Evolutionary conservation across 1,284 basidiomycete species (phyloP).

Genomic region (Wallemia hederae): DNA sequence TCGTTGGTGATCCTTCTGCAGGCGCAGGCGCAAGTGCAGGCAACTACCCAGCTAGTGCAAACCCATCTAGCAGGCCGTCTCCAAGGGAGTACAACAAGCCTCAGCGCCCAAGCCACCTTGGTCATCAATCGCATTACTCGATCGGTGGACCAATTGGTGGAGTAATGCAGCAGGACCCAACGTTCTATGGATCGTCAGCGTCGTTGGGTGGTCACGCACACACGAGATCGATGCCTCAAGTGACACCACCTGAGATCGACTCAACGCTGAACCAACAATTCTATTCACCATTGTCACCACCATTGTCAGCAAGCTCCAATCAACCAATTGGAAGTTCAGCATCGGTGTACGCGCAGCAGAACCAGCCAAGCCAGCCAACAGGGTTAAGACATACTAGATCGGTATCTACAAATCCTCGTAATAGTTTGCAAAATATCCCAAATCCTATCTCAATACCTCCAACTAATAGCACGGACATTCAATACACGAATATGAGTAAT

Average conservation of each 20-base stretch:
- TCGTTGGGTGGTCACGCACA: neutral
- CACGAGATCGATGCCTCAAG: neutral
- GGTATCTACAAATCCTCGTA: neutral
- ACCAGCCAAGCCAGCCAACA: neutral
- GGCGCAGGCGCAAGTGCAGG: neutral
- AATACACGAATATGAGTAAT: neutral
- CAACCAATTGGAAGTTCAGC: neutral
- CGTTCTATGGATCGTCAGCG: neutral
- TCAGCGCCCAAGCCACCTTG: neutral
- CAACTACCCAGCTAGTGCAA: neutral
- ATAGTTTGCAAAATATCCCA: neutral
- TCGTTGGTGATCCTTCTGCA: neutral
- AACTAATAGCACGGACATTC: neutral
- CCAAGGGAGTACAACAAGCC: neutral
- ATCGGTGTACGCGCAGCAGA: neutral
- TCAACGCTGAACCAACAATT: neutral
- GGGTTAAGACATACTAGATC: neutral
- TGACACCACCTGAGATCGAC: neutral
- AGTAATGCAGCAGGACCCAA: neutral
- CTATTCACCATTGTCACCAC: neutral
- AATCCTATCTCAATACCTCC: conserved; percentile 1
- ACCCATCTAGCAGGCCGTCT: neutral
- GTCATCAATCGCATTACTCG: neutral
- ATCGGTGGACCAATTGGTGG: neutral
- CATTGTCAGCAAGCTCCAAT: neutral